Evolutionary conservation across 2,329 filamentous ascomycete genomes (phyloP).

Genomic region (Aspergillus quadrilineatus): DNA sequence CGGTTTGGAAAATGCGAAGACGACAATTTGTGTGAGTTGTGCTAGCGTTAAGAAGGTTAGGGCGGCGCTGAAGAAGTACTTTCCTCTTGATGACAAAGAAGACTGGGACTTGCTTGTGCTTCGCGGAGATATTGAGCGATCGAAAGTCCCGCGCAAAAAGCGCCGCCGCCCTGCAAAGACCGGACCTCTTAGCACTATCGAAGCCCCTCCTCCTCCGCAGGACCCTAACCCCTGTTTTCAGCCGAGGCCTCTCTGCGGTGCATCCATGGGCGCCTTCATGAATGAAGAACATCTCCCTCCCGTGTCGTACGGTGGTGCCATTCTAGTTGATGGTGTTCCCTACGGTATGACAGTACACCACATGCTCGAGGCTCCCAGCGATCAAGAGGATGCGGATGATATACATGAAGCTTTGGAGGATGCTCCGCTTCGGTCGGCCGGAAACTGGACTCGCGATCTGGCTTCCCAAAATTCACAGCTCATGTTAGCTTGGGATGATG

Average conservation of each 20-base stretch:
- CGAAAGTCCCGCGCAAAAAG: conserved; percentile 50
- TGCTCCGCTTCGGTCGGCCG: conserved; percentile 47
- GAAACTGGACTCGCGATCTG: conserved; percentile 34
- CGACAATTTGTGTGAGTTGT: conserved; percentile 64
- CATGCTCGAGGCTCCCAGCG: conserved; percentile 72
- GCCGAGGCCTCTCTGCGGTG: conserved; percentile 74
- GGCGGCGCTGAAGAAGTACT: conserved; percentile 56
- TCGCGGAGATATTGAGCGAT: conserved; percentile 57
- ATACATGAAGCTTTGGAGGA: conserved; percentile 33
- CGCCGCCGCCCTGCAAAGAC: conserved; percentile 39
- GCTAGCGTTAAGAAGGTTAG: conserved; percentile 59
- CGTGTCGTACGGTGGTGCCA: conserved; percentile 84
- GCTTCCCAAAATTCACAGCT: conserved; percentile 30
- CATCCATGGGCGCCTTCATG: conserved; percentile 88
- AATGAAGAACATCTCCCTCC: conserved; percentile 83
- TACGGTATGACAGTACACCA: conserved; percentile 97
- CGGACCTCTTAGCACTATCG: conserved; percentile 26
- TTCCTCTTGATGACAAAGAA: conserved; percentile 53
- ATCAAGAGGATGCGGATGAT: conserved; percentile 50
- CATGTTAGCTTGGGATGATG: conserved; percentile 40
- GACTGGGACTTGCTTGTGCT: conserved; percentile 62
- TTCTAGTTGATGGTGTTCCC: conserved; percentile 78
- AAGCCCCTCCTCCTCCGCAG: conserved; percentile 28
- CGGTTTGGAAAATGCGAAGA: conserved; percentile 55
- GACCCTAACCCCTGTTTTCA: conserved; percentile 72